Evolutionary conservation across 1,284 basidiomycete genomes (phyloP).

Genomic region (Boletellus deceptivus): DNA sequence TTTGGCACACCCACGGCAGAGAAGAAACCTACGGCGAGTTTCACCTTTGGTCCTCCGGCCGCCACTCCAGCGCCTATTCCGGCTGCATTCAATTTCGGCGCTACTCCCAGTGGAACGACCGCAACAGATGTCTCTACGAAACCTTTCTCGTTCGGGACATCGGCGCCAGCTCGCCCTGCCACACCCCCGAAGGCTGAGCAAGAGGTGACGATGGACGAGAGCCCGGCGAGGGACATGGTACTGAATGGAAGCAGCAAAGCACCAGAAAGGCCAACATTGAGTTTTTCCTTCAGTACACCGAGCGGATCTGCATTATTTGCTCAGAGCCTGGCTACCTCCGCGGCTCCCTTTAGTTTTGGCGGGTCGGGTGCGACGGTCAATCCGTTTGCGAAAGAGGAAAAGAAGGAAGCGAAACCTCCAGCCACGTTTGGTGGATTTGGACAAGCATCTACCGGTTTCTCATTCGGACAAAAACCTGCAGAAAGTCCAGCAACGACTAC

Average conservation of each 20-base stretch:
- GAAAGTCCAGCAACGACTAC: conserved; percentile 37
- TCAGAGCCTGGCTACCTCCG: conserved; percentile 30
- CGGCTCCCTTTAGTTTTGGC: conserved; percentile 33
- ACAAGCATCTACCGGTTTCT: conserved; percentile 31
- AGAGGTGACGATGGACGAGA: conserved; percentile 70
- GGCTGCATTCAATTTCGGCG: conserved; percentile 34
- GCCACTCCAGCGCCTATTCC: conserved; percentile 21
- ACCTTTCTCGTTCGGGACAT: conserved; percentile 32
- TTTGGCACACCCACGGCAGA: conserved; percentile 27
- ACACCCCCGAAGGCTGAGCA: conserved; percentile 59
- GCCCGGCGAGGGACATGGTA: conserved; percentile 55
- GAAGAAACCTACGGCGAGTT: conserved; percentile 27
- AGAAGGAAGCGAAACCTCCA: conserved; percentile 29
- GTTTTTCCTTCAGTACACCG: conserved; percentile 44
- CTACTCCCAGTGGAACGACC: conserved; percentile 25
- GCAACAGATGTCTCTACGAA: conserved; percentile 31
- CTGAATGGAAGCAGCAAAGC: conserved; percentile 33
- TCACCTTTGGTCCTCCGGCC: conserved; percentile 33
- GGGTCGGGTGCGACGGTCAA: conserved; percentile 17
- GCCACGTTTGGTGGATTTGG: conserved; percentile 32
- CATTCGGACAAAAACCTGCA: conserved; percentile 35
- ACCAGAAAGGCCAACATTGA: conserved; percentile 39
- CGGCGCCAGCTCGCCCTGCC: conserved; percentile 35
- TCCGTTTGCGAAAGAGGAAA: conserved; percentile 36
- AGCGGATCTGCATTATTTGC: conserved; percentile 41